A percentile compares a stretch with the other conserved stretches of the same genome.
Conservation (phyloP, 169 alveolate genomes). For the Eimeria acervulina region DNA sequence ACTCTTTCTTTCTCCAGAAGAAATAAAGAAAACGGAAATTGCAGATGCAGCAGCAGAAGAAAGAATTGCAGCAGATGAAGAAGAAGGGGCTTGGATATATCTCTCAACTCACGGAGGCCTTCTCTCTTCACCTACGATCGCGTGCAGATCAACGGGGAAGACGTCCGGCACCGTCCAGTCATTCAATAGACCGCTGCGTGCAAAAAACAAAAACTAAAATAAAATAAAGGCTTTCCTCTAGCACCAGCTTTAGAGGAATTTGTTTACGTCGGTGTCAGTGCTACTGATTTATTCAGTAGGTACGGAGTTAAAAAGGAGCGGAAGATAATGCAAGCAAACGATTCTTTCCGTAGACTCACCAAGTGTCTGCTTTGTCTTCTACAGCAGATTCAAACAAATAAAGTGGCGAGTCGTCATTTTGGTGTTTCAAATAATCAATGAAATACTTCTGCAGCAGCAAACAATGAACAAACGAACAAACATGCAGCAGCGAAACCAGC, state of each 20-base stretch:
- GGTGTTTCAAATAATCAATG: conserved; percentile 79
- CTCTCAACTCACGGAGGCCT: conserved; percentile 82
- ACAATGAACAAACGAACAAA: not conserved
- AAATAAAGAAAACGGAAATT: too few species aligned
- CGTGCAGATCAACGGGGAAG: conserved; percentile 85
- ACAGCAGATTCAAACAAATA: conserved; percentile 81
- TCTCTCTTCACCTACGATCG: conserved; percentile 83
- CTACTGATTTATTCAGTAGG: not conserved
- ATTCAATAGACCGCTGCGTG: conserved; percentile 80
- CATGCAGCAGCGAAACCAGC: not conserved
- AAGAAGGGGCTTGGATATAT: not conserved
- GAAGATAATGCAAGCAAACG: not conserved
- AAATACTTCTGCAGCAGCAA: conserved; percentile 80
- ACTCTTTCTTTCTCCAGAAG: too few species aligned
- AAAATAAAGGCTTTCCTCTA: not conserved
- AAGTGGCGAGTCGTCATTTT: conserved; percentile 85
- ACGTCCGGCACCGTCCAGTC: conserved; percentile 87
- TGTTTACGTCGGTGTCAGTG: not conserved
- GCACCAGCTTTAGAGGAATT: too few species aligned
- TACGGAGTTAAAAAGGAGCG: not conserved
- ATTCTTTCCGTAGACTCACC: conserved; percentile 2
- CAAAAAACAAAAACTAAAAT: not conserved
- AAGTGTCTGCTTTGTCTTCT: conserved; percentile 78
- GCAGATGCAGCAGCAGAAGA: too few species aligned
- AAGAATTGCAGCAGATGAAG: not conserved